Conservation (phyloP, 1,139 yeast genomes). For the Hemisphaericaspora lyxosophila region DNA sequence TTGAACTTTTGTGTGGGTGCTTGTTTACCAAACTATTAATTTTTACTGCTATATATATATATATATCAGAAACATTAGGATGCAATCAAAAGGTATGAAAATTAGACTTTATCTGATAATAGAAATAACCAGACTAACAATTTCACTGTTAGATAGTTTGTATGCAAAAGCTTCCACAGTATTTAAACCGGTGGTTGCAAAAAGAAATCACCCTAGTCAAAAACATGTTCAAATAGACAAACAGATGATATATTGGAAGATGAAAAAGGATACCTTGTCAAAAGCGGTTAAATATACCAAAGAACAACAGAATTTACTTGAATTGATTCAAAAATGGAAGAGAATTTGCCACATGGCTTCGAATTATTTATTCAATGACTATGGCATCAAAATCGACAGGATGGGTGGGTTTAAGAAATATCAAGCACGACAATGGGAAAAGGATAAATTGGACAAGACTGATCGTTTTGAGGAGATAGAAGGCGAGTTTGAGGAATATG, state of each 20-base stretch:
- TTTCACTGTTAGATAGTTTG: background rate
- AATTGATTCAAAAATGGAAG: slow-evolving; percentile 16
- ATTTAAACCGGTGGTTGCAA: slow-evolving; percentile 5
- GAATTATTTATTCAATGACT: slow-evolving; percentile 16
- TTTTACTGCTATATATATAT: background rate
- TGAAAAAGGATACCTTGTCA: slow-evolving; percentile 13
- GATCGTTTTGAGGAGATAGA: slow-evolving; percentile 8
- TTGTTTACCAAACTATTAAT: background rate
- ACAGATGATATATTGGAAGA: slow-evolving; percentile 12
- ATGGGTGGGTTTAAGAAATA: slow-evolving; percentile 16
- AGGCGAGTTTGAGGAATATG: slow-evolving; percentile 8
- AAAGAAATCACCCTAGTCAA: background rate
- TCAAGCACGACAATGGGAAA: slow-evolving; percentile 13
- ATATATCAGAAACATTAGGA: background rate
- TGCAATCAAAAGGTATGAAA: background rate
- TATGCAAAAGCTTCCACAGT: background rate
- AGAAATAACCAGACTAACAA: background rate
- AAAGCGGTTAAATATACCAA: slow-evolving; percentile 15
- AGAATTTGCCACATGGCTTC: slow-evolving; percentile 17
- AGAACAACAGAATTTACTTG: slow-evolving; percentile 11
- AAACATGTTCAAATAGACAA: slow-evolving; percentile 13
- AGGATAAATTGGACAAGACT: slow-evolving; percentile 1
- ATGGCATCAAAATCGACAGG: slow-evolving; percentile 13
- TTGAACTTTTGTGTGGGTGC: no score
- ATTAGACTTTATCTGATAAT: background rate